These are phyloP conservation scores for Podospora sp. DNA, from an alignment of 495 filamentous ascomycete species.

Conservation along the genomic window DNA sequence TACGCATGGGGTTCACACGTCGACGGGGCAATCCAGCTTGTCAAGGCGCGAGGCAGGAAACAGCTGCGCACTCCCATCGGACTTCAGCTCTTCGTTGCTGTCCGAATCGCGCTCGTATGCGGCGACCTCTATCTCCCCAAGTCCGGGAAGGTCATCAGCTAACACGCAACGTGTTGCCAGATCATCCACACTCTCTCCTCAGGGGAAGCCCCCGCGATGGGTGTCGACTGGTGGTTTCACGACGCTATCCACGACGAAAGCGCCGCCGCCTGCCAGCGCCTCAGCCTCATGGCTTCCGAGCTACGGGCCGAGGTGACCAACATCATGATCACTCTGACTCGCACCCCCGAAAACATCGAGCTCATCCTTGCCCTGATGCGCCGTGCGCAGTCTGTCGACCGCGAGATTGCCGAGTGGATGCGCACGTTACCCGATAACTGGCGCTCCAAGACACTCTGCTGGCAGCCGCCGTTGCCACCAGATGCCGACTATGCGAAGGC, in stretches of 20 bases:
- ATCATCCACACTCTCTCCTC: slow-evolving; percentile 52
- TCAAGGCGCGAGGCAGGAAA: slow-evolving; percentile 54
- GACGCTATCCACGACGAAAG: slow-evolving; percentile 44
- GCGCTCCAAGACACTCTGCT: slow-evolving; percentile 46
- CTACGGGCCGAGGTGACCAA: slow-evolving; percentile 49
- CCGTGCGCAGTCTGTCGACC: slow-evolving; percentile 46
- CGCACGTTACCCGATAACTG: slow-evolving; percentile 42
- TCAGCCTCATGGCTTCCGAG: slow-evolving; percentile 51
- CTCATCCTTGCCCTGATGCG: slow-evolving; percentile 46
- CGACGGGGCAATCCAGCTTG: slow-evolving; percentile 57
- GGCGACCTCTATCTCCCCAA: background rate
- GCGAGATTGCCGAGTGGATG: slow-evolving; percentile 48
- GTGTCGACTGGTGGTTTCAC: slow-evolving; percentile 54
- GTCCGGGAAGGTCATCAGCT: slow-evolving; percentile 11
- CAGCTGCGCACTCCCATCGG: slow-evolving; percentile 52
- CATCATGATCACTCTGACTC: slow-evolving; percentile 36
- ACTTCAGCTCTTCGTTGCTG: slow-evolving; percentile 53
- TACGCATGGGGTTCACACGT: slow-evolving; percentile 58
- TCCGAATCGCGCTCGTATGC: slow-evolving; percentile 55
- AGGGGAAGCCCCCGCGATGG: slow-evolving; percentile 48
- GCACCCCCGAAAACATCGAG: slow-evolving; percentile 43
- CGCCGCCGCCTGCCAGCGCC: slow-evolving; percentile 43
- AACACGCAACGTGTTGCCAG: slow-evolving; percentile 14
- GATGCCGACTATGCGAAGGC: slow-evolving; percentile 43
- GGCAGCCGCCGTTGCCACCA: slow-evolving; percentile 43